Percentiles rank a stretch among this genome's conserved stretches.
phyloP scores from a whole-genome alignment of 2,329 filamentous ascomycete species.

The Colletotrichum spinosum region DNA sequence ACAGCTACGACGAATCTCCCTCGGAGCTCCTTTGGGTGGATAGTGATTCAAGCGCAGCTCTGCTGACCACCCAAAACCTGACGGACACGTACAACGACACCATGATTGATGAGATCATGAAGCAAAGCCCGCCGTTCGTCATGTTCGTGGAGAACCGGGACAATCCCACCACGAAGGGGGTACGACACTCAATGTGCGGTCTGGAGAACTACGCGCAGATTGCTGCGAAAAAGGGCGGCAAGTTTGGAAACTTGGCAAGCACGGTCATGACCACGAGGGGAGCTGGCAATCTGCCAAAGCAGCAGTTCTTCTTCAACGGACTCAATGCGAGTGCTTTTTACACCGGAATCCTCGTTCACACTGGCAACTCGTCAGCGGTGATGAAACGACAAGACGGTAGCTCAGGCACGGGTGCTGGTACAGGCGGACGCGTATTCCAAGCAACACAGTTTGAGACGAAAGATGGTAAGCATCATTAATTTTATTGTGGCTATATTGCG shows the following conservation, averaged over 20 bases:
- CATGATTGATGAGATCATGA: slow-evolving; percentile 65
- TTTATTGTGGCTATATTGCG: background rate
- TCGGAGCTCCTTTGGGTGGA: slow-evolving; percentile 82
- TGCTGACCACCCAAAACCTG: slow-evolving; percentile 83
- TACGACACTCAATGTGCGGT: slow-evolving; percentile 87
- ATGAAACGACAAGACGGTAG: slow-evolving; percentile 45
- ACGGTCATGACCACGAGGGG: slow-evolving; percentile 78
- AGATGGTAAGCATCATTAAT: slow-evolving; percentile 65
- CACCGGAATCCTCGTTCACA: slow-evolving; percentile 77
- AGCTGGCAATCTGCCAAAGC: slow-evolving; percentile 76
- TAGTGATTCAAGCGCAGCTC: slow-evolving; percentile 81
- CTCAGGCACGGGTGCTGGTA: slow-evolving; percentile 77
- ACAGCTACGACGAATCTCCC: slow-evolving; percentile 67
- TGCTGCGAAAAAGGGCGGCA: slow-evolving; percentile 65
- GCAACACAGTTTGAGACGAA: slow-evolving; percentile 83
- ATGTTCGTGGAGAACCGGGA: slow-evolving; percentile 80
- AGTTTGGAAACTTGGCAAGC: slow-evolving; percentile 58
- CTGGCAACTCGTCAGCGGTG: slow-evolving; percentile 59
- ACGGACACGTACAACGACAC: slow-evolving; percentile 66
- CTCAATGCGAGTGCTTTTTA: slow-evolving; percentile 81
- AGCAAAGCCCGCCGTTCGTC: slow-evolving; percentile 71
- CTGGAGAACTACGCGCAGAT: slow-evolving; percentile 75
- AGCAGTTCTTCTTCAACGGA: slow-evolving; percentile 87
- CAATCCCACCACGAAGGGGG: slow-evolving; percentile 70
- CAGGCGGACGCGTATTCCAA: slow-evolving; percentile 82